phyloP scores from a whole-genome alignment of 805 yeast species.

The Myxozyma kluyveri region DNA sequence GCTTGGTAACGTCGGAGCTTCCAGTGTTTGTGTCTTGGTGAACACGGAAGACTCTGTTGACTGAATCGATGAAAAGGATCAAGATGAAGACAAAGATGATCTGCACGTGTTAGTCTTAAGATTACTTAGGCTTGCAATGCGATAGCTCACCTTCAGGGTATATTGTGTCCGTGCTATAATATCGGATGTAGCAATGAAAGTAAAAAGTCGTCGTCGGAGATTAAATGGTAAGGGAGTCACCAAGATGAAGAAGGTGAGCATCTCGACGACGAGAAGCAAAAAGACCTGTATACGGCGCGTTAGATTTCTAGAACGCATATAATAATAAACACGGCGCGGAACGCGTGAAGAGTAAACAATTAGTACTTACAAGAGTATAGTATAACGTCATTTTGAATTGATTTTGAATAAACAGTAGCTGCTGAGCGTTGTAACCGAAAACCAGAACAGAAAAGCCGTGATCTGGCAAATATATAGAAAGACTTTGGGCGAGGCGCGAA shows the following conservation, averaged over 20 bases:
- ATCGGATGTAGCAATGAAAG: conserved; percentile 64
- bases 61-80: conserved; percentile 81
- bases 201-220: conserved; percentile 65
- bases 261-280: conserved; percentile 71
- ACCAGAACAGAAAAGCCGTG: no score
- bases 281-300: conserved; percentile 48
- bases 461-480: no score
- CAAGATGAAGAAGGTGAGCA: conserved; percentile 71
- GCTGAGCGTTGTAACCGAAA: no score
- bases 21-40: conserved; percentile 52
- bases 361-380: conserved; percentile 41
- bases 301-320: not conserved
- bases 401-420: no score
- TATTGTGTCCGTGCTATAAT: conserved; percentile 68
- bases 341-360: not conserved
- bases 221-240: conserved; percentile 83
- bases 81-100: conserved; percentile 81
- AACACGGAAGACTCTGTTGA: conserved; percentile 74
- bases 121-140: not conserved
- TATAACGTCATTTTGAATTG: conserved; percentile 43
- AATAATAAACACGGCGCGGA: not conserved
- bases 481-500: no score
- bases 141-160: conserved; percentile 51
- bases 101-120: not conserved
- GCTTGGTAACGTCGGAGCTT: conserved; percentile 37